Base-by-base conservation (phyloP, 2,329 filamentous ascomycete genomes). In the Cercospora zeae-maydis region DNA sequence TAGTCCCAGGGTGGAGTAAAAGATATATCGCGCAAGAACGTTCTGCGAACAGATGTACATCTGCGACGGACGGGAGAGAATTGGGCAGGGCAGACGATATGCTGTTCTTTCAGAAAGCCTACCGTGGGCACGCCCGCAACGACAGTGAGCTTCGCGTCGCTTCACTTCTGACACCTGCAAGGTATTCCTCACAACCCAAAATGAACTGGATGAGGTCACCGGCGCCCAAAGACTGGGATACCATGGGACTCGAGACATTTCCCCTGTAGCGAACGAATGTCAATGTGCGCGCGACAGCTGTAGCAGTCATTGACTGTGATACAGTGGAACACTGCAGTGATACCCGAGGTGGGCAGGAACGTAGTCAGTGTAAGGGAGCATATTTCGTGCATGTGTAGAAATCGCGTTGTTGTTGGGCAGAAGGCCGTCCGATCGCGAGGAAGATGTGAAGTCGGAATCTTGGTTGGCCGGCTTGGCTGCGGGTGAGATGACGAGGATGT, bases 161-260 rank as follows among this genome's bases (percentile, higher is more conserved):
- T 13, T 39, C 45, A 52, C n/a, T 56, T 59, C 57, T 52, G 42
- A 59, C 57, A 59, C 30, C 57, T 59, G 57, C 57, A 59, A 51
- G 57, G 57, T 36, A 16, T 37, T 51, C 57, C 57, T 59, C 57
- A 34, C 57, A 59, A 59, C 57, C 45, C 57, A 59, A 59, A 52
- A 59, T 59, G 57, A 59, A 52, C 30, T 16, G 57, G 27, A 59
- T 59, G 57, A 45, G 27, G 57, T 59, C 57, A 59, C 57, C 52
- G 57, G 42, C 34, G 37, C 39, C 19, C 39, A 21, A 27, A 8
- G 57, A 59, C 57, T 36, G 45, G 57, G 57, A 52, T 59, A 33
- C 57, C 57, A 59, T 59, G 57, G 33, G n/a, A 51, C 36, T 51
- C 42, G 57, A 52, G n/a, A 59, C 42, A 59, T 45, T 27, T 9